A percentile compares a stretch with the other conserved stretches of the same genome.
Conservation (phyloP, 2,329 filamentous ascomycete species). For the Teratosphaeria zuluensis region DNA sequence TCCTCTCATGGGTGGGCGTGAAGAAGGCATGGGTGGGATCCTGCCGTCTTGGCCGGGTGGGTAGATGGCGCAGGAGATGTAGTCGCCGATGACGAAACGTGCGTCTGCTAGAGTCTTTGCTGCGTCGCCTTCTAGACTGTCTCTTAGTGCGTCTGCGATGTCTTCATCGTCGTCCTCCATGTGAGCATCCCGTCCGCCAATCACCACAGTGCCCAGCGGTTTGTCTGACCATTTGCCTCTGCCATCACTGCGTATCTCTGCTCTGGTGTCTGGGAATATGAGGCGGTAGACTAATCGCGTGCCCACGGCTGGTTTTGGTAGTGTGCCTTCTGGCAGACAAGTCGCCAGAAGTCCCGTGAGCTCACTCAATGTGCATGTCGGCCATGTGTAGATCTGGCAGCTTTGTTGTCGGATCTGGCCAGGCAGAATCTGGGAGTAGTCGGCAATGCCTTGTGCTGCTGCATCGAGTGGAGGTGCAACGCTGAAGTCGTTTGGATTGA, state of each 20-base stretch:
- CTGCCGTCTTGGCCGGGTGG: slow-evolving; percentile 41
- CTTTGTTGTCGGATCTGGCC: slow-evolving; percentile 29
- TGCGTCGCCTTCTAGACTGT: slow-evolving; percentile 39
- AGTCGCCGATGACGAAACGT: slow-evolving; percentile 82
- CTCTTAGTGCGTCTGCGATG: slow-evolving; percentile 28
- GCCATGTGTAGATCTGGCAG: slow-evolving; percentile 79
- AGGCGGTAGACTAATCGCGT: slow-evolving; percentile 82
- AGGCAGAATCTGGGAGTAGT: slow-evolving; percentile 48
- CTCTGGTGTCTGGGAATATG: slow-evolving; percentile 66
- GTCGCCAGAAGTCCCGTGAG: slow-evolving; percentile 67
- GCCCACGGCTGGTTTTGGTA: slow-evolving; percentile 66
- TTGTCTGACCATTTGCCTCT: slow-evolving; percentile 62
- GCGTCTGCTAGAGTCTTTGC: slow-evolving; percentile 67
- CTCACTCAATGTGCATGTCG: slow-evolving; percentile 68
- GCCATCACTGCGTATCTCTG: slow-evolving; percentile 31
- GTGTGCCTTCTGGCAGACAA: slow-evolving; percentile 51
- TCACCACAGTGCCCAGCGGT: slow-evolving; percentile 72
- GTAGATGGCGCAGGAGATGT: slow-evolving; percentile 71
- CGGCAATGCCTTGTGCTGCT: slow-evolving; percentile 12
- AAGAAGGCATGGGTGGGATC: neutral
- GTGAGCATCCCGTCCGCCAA: slow-evolving; percentile 41
- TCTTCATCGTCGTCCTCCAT: slow-evolving; percentile 24
- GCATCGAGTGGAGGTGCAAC: slow-evolving; percentile 35
- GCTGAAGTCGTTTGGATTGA: slow-evolving; percentile 64
- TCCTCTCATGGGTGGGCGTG: slow-evolving; percentile 3